A percentile compares a stretch with the other conserved stretches of the same genome.
phyloP scores from a whole-genome alignment of 31 red algal species.

The Endocladia muricata region DNA sequence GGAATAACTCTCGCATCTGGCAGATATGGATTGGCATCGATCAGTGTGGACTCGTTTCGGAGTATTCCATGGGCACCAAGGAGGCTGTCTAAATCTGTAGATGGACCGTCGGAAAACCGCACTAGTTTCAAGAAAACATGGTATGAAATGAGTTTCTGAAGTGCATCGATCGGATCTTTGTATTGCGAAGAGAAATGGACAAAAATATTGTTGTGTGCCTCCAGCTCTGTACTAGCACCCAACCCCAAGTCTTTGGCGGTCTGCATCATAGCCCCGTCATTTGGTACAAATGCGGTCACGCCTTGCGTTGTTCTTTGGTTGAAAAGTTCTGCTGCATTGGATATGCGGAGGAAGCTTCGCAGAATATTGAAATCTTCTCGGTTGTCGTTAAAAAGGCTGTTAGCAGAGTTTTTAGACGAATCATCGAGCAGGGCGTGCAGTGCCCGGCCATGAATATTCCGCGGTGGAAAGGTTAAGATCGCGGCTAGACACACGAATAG shows the following conservation, averaged over 20 bases:
- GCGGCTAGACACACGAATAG: too few species aligned
- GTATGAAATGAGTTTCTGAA: slow-evolving; percentile 6
- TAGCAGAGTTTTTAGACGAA: background rate
- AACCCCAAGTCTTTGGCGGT: slow-evolving; percentile 37
- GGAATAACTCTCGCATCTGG: slow-evolving; percentile 36
- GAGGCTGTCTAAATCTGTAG: background rate
- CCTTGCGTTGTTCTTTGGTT: background rate
- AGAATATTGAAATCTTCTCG: slow-evolving; percentile 33
- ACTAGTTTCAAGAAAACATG: slow-evolving; percentile 14
- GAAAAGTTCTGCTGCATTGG: background rate
- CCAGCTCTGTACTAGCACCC: background rate
- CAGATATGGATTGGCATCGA: slow-evolving; percentile 25
- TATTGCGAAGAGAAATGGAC: slow-evolving; percentile 8
- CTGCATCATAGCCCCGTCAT: slow-evolving; percentile 25
- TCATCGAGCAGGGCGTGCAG: background rate
- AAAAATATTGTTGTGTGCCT: background rate
- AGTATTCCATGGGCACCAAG: background rate
- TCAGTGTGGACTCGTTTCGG: slow-evolving; percentile 10
- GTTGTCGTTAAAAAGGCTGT: slow-evolving; percentile 12
- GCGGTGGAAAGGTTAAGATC: background rate
- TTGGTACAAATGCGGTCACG: slow-evolving; percentile 37
- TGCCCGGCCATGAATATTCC: background rate
- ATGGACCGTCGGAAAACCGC: background rate
- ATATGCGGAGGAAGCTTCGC: slow-evolving; percentile 12
- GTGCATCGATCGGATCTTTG: slow-evolving; percentile 12